These are phyloP conservation scores for Diplodia intermedia DNA, from an alignment of 2,329 filamentous ascomycete genomes.

Conservation along the genomic window DNA sequence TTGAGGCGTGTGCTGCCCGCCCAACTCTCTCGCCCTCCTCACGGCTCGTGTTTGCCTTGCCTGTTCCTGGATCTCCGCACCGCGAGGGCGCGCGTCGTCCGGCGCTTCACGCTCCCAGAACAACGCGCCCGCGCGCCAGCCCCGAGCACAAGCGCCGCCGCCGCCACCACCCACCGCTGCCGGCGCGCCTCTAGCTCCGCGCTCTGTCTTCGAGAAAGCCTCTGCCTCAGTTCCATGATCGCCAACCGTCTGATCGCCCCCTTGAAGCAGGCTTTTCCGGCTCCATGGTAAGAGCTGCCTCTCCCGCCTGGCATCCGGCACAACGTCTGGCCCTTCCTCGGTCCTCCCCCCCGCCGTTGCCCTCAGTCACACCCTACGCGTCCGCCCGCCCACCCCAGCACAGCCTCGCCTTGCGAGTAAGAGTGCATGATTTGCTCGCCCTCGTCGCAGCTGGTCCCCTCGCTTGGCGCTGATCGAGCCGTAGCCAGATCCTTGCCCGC, in stretches of 20 bases:
- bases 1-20: slow-evolving; percentile 28
- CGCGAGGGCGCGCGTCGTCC: slow-evolving; percentile 23
- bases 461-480: slow-evolving; percentile 33
- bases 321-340: slow-evolving; percentile 33
- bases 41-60: slow-evolving; percentile 21
- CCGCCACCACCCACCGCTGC: slow-evolving; percentile 25
- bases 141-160: slow-evolving; percentile 15
- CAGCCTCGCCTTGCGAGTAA: slow-evolving; percentile 26
- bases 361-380: slow-evolving; percentile 27
- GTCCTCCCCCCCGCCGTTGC: slow-evolving; percentile 29
- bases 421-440: slow-evolving; percentile 32
- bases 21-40: slow-evolving; percentile 22
- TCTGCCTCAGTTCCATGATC: slow-evolving; percentile 31
- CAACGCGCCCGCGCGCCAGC: neutral
- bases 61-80: slow-evolving; percentile 31
- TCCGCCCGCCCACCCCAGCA: slow-evolving; percentile 25
- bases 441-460: slow-evolving; percentile 31
- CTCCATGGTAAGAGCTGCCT: slow-evolving; percentile 33
- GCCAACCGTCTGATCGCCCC: slow-evolving; percentile 31
- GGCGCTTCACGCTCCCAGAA: slow-evolving; percentile 27
- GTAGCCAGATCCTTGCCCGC: slow-evolving; percentile 32
- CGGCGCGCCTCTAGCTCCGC: slow-evolving; percentile 28
- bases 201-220: slow-evolving; percentile 27
- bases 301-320: slow-evolving; percentile 30
- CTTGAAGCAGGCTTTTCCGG: slow-evolving; percentile 33